Evolutionary conservation across 306 rosid species (phyloP).

Genomic region (Quercus gilva): DNA sequence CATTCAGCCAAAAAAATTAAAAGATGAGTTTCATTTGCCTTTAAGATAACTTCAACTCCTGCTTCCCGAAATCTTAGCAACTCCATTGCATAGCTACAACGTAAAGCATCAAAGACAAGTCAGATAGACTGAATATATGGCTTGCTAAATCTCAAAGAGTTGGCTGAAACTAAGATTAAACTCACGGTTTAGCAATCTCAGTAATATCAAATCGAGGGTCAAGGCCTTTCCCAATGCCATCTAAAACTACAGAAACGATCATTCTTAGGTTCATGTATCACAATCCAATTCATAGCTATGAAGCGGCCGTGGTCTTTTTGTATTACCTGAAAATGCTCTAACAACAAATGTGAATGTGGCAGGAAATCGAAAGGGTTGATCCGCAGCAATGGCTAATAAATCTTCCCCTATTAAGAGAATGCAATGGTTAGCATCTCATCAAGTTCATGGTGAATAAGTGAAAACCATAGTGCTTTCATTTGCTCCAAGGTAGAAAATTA

Average conservation of each 20-base stretch:
- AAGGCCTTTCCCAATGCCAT: conserved; percentile 99
- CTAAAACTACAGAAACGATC: conserved; percentile 63
- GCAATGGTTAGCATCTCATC: conserved; percentile 23
- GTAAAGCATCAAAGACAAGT: conserved; percentile 29
- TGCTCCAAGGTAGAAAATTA: conserved; percentile 12
- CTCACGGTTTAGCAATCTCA: conserved; percentile 99
- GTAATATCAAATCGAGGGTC: conserved; percentile 98
- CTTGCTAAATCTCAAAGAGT: conserved; percentile 7
- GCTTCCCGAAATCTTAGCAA: conserved; percentile 92
- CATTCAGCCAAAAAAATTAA: conserved; percentile 7
- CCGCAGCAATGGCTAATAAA: conserved; percentile 89
- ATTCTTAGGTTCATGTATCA: conserved; percentile 16
- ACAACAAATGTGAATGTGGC: conserved; percentile 99
- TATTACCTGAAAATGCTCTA: conserved; percentile 95
- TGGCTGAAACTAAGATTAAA: conserved; percentile 20
- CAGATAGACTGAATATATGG: conserved; percentile 21
- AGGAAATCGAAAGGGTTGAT: conserved; percentile 98
- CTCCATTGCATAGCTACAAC: conserved; percentile 91
- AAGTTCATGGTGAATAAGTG: background rate
- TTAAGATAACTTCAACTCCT: conserved; percentile 87
- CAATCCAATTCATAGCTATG: conserved; percentile 13
- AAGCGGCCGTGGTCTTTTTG: conserved; percentile 14
- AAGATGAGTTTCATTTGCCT: conserved; percentile 42
- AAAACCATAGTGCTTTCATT: background rate
- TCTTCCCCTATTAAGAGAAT: conserved; percentile 80